phyloP scores from a whole-genome alignment of 2,329 filamentous ascomycete genomes.

The Chlorencoelia australis region DNA sequence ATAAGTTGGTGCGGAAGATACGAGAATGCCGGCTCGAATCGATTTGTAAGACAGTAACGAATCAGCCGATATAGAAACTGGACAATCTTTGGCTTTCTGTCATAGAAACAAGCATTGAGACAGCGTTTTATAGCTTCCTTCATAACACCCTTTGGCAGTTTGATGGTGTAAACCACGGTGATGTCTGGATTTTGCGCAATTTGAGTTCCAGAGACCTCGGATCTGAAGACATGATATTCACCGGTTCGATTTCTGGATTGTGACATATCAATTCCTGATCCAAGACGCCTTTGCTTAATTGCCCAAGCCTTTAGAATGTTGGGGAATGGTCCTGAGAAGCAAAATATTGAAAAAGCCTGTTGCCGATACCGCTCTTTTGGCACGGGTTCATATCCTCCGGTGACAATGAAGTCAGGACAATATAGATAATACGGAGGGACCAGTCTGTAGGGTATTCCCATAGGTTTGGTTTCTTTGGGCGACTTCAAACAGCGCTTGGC shows the following conservation, averaged over 20 bases:
- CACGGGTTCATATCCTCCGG: too few species aligned
- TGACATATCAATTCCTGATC: slow-evolving; percentile 2
- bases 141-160: slow-evolving; percentile 6
- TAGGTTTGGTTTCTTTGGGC: slow-evolving; percentile 1
- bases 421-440: slow-evolving; percentile 3
- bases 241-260: slow-evolving; percentile 13
- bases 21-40: slow-evolving; percentile 7
- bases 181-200: slow-evolving; percentile 7
- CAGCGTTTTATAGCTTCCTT: slow-evolving; percentile 12
- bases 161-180: slow-evolving; percentile 19
- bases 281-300: slow-evolving; percentile 4
- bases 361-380: too few species aligned
- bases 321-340: slow-evolving; percentile 16
- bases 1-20: slow-evolving; percentile 9
- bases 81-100: too few species aligned
- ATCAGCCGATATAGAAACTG: slow-evolving; percentile 20
- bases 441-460: neutral
- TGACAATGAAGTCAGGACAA: slow-evolving; percentile 1
- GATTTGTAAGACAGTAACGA: slow-evolving; percentile 12
- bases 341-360: slow-evolving; percentile 19
- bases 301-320: slow-evolving; percentile 14
- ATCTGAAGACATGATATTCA: slow-evolving; percentile 22
- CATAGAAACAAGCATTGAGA: slow-evolving; percentile 14
- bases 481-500: slow-evolving; percentile 9
- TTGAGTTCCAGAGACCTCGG: slow-evolving; percentile 5